Base-by-base conservation (phyloP, 768 basidiomycete species). In the Kwoniella heveanensis region DNA sequence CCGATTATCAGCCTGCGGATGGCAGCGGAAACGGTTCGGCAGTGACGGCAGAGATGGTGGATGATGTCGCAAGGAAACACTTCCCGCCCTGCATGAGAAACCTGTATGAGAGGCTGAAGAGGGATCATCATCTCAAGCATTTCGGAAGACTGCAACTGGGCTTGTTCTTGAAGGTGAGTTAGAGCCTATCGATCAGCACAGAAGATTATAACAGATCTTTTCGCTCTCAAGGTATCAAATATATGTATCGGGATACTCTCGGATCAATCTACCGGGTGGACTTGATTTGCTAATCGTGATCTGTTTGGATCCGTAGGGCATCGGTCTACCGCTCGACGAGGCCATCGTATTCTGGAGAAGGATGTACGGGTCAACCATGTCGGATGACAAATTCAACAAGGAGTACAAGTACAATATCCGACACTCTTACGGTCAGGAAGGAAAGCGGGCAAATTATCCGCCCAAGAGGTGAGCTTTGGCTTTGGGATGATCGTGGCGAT, bases 321-420 rank as follows among this genome's bases (percentile, higher is more conserved):
- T 98, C 60, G 96, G 96, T 8, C 81, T 99, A 61, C 88, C 94
- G 0, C 86, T 99, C 36, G 95, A 99, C 17, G 96, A 99, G 80
- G 93, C 96, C 1, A 78, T 97, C 51, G 81, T 85, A 10, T 99
- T 96, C 80, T 99, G 96, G 96, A 84, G 91, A 57, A 90, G 88
- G 76, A 88, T 90, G 25, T 96, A 95, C 77, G 76, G 73, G 13
- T 64, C 72, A 17, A 83, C 81, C 26, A 86, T 91, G 58, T 87
- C 88, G 10, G 95, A 97, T 62, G 92, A 97, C 81, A 89, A 92
- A 78, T 99, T 98, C 81, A 95, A 94, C 83, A 99, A 98, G 77
- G 90, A 96, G 77, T 88, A 97, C 84, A 88, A 87, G 72, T 99
- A 99, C 79, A 99, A 98, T 69, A 93, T 99, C 71, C 88, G 95